These are phyloP conservation scores for Barbarea vulgaris DNA, from an alignment of 345 rosid species.

Conservation along the genomic window DNA sequence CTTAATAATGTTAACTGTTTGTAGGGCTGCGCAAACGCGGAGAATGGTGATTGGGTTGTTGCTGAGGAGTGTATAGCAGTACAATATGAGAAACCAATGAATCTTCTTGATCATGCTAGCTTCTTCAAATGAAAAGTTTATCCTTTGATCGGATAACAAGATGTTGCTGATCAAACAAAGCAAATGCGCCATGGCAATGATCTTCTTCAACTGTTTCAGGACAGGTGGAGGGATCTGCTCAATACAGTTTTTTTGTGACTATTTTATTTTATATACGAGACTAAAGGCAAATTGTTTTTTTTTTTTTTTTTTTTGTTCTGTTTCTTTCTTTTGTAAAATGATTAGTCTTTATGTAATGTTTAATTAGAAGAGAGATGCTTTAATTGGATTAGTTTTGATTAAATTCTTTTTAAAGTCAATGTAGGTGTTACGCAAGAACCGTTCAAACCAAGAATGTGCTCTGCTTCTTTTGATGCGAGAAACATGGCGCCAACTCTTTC, in stretches of 20 bases:
- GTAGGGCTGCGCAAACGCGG: conserved; percentile 61
- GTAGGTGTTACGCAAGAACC: conserved; percentile 23
- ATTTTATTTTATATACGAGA: not conserved
- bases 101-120: conserved; percentile 41
- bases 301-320: not conserved
- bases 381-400: not conserved
- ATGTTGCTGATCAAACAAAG: not conserved
- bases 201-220: conserved; percentile 88
- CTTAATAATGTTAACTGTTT: conserved; percentile 25
- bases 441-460: conserved; percentile 22
- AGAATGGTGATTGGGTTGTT: conserved; percentile 52
- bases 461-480: conserved; percentile 15
- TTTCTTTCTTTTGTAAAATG: not conserved
- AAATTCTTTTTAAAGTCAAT: conserved; percentile 9
- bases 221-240: conserved; percentile 42
- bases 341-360: conserved; percentile 11
- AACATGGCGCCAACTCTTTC: conserved; percentile 37
- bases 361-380: not conserved
- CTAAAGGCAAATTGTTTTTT: not conserved
- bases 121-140: conserved; percentile 27
- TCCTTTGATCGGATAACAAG: conserved; percentile 1
- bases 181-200: conserved; percentile 71
- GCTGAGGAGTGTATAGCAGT: conserved; percentile 59
- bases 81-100: conserved; percentile 57
- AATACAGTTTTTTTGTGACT: too few relatives aligned